These are phyloP conservation scores for Globisporangium echinulatum DNA, from an alignment of 352 stramenopile genomes.

Conservation along the genomic window DNA sequence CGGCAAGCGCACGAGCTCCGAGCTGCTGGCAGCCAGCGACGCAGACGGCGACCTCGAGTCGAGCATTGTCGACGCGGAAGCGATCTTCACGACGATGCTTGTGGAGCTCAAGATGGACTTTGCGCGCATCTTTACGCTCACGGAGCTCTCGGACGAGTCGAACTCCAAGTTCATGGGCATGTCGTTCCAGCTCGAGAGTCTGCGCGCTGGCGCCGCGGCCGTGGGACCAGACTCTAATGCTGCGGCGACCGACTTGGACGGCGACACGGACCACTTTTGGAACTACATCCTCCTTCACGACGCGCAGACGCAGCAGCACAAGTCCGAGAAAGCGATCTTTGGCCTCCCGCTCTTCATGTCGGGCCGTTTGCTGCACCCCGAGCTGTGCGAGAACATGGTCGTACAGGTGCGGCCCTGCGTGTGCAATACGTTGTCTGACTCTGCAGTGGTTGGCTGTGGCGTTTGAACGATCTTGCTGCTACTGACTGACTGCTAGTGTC, in stretches of 20 bases:
- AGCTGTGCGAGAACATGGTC: slow-evolving; percentile 85
- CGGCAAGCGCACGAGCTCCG: slow-evolving; percentile 53
- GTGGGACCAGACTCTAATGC: too few relatives aligned
- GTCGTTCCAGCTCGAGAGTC: slow-evolving; percentile 49
- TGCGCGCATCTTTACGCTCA: slow-evolving; percentile 79
- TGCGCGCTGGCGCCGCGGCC: not conserved
- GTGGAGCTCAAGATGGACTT: slow-evolving; percentile 87
- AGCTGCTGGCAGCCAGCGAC: slow-evolving; percentile 23
- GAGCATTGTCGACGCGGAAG: slow-evolving; percentile 73
- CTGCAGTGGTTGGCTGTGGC: too few relatives aligned
- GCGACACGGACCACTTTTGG: slow-evolving; percentile 46
- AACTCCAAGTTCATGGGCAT: slow-evolving; percentile 88
- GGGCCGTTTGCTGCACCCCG: slow-evolving; percentile 65
- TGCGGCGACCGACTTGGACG: not conserved
- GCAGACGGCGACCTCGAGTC: slow-evolving; percentile 57
- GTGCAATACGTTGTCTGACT: not conserved
- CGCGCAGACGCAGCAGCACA: slow-evolving; percentile 34
- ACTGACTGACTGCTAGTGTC: not conserved
- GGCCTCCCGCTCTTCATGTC: slow-evolving; percentile 82
- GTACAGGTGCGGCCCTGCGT: slow-evolving; percentile 35
- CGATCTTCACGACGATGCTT: slow-evolving; percentile 83
- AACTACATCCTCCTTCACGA: slow-evolving; percentile 62
- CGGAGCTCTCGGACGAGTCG: slow-evolving; percentile 70
- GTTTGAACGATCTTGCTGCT: not conserved
- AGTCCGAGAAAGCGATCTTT: slow-evolving; percentile 74